Evolutionary conservation across 1,284 basidiomycete genomes (phyloP).

Genomic region (Cutaneotrichosporon spelunceum): DNA sequence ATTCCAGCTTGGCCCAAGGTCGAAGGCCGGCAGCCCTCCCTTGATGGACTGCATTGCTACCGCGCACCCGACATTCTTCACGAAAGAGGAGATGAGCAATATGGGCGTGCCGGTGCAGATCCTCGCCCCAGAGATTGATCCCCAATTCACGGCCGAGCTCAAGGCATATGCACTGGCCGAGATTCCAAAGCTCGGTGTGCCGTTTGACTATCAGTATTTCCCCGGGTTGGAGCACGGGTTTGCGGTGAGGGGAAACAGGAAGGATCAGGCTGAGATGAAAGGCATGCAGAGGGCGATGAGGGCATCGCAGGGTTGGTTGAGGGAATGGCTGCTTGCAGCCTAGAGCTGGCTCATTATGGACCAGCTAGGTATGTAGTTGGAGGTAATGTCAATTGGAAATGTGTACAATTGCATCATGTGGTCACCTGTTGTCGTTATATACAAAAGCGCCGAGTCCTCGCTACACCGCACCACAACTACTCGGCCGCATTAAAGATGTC

Average conservation of each 20-base stretch:
- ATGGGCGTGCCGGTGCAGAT: conserved; percentile 6
- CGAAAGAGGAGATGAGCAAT: not conserved
- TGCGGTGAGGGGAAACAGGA: conserved; percentile 5
- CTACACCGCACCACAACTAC: too few relatives aligned
- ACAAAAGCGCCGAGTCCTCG: too few relatives aligned
- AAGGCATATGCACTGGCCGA: conserved; percentile 1
- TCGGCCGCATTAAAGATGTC: not conserved
- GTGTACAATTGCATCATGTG: too few relatives aligned
- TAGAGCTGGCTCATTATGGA: too few relatives aligned
- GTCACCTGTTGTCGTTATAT: too few relatives aligned
- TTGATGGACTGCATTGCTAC: not conserved
- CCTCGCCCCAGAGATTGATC: conserved; percentile 1
- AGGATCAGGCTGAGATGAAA: conserved; percentile 4
- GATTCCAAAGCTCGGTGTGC: conserved; percentile 1
- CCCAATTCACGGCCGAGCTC: conserved; percentile 6
- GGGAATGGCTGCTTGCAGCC: conserved; percentile 1
- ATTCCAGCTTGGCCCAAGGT: conserved; percentile 3
- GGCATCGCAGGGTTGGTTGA: not conserved
- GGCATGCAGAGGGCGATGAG: conserved; percentile 2
- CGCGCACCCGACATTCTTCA: conserved; percentile 1
- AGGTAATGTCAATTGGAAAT: too few relatives aligned
- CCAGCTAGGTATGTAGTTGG: too few relatives aligned
- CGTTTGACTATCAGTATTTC: conserved; percentile 4
- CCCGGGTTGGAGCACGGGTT: conserved; percentile 1
- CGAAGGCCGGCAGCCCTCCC: not conserved